Conservation (phyloP, 768 basidiomycete genomes). For the Inosperma sp. region DNA sequence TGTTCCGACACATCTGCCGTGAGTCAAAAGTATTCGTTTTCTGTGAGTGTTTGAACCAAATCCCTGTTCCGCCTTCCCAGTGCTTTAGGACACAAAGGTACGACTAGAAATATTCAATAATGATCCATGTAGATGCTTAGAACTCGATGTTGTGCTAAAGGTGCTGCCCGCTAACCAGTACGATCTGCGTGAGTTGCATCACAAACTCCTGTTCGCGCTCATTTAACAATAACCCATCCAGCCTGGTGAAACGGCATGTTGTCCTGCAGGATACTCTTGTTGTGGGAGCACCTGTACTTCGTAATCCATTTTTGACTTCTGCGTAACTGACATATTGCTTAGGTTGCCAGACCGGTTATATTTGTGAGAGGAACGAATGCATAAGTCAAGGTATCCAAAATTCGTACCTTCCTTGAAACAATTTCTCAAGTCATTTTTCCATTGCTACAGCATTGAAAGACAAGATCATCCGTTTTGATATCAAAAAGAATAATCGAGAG, state of each 20-base stretch:
- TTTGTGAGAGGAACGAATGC: slow-evolving; percentile 10
- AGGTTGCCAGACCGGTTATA: slow-evolving; percentile 4
- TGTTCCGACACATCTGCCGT: neutral
- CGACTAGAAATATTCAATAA: too few species aligned
- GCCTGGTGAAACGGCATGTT: slow-evolving; percentile 8
- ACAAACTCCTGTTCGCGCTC: neutral
- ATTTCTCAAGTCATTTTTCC: neutral
- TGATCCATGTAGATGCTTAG: neutral
- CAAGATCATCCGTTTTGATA: slow-evolving; percentile 9
- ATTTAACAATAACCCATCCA: neutral
- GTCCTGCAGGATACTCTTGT: neutral
- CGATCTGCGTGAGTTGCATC: neutral
- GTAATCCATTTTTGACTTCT: neutral
- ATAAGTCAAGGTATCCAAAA: neutral
- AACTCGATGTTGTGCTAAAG: neutral
- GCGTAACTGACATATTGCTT: neutral
- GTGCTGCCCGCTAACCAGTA: slow-evolving; percentile 5
- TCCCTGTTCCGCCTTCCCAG: neutral
- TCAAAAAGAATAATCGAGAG: slow-evolving; percentile 4
- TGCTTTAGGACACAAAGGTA: slow-evolving; percentile 5
- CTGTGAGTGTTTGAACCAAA: neutral
- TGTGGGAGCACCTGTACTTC: slow-evolving; percentile 4
- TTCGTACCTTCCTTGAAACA: neutral
- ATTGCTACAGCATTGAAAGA: slow-evolving; percentile 7
- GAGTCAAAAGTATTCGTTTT: neutral